Evolutionary conservation across 805 yeast species (phyloP), one percentile per base, ranked within the genome.

Genomic region (Wickerhamiella nectarea): DNA sequence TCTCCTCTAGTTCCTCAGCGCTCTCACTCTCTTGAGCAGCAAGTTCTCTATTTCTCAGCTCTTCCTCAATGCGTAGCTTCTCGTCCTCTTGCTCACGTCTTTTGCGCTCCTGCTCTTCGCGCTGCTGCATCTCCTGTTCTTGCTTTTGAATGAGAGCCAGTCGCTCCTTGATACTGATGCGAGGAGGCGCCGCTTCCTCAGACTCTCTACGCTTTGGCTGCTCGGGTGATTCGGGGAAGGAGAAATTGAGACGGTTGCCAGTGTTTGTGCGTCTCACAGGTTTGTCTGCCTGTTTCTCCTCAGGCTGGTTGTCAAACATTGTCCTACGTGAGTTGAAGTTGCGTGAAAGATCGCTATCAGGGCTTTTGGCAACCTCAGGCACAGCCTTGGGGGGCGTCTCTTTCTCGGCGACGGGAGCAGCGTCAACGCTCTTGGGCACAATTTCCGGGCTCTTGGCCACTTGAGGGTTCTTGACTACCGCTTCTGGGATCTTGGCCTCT

Each of bases 81-180:
- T 54, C 55, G 55, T 70, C 51, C 6, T 78, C 74, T 3, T 76
- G 79, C 50, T 75, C 87, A 2, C 52, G 55, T 46, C 75, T 66
- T 48, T 79, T 89, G 17, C 79, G 82, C 53, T 84, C 93, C 55
- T 80, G 81, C 47, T 73, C 74, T 21, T 40, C 43, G 19, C 43
- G 37, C 19, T 40, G 43, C 14, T 26, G 33, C 43, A 40, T 40
- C 25, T 40, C 43, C 20, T 40, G 38, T 56, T 84, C 95, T 46
- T 78, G 76, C 55, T 83, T 74, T 58, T 87, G 94, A 41, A 89
- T 67, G 55, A 83, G 55, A 4, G 85, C 84, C 57, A 89, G 85
- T 51, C 97, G 72, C 53, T 91, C 96, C 57, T 80, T 80, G 53
- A 89, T 66, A 46, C 93, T 79, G 66, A 86, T 62, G 52, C 81